Evolutionary conservation across 164 flowering plant species (phyloP).

Genomic region (grape (Vitis vinifera)): ASM3070453v1 NC_081821.1:10811001-10811500

Average conservation of each 20-base stretch:
- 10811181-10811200: too few relatives aligned
- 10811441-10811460: constrained; percentile 6
- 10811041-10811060: constrained; percentile 36
- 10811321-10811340: not conserved
- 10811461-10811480: not conserved
- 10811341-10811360: not conserved
- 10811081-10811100: constrained; percentile 17
- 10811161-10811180: not conserved
- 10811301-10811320: not conserved
- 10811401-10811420: constrained; percentile 15
- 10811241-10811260: not conserved
- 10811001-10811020: not conserved
- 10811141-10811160: not conserved
- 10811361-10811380: constrained; percentile 3
- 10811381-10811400: not conserved
- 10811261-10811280: not conserved
- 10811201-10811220: too few relatives aligned
- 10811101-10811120: not conserved
- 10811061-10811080: constrained; percentile 26
- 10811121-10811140: not conserved
- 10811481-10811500: not conserved
- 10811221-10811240: not conserved
- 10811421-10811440: constrained; percentile 16
- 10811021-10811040: constrained; percentile 17
- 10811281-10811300: constrained; percentile 14